phyloP scores from a whole-genome alignment of 768 basidiomycete species.

The Aureoboletus auriporus region DNA sequence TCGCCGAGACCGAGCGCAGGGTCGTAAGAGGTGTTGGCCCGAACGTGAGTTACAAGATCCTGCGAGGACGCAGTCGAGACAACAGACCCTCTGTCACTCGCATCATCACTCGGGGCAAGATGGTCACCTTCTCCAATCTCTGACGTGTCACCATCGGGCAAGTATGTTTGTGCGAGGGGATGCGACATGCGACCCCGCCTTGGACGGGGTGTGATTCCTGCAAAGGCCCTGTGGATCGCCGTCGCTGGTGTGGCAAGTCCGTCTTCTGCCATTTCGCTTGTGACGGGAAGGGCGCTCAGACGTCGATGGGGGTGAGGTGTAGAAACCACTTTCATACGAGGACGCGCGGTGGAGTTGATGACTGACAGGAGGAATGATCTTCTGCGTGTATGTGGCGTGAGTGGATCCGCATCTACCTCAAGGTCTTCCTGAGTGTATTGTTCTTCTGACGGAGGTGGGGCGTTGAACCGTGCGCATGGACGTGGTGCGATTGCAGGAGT shows the following conservation, averaged over 20 bases:
- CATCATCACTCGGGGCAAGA: conserved; percentile 36
- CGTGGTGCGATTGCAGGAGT: conserved; percentile 65
- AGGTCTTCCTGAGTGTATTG: conserved; percentile 32
- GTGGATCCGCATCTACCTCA: conserved; percentile 38
- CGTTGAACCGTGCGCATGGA: conserved; percentile 57
- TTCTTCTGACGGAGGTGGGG: conserved; percentile 43
- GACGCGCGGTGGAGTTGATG: conserved; percentile 78
- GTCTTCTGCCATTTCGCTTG: conserved; percentile 32
- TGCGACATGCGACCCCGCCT: conserved; percentile 53
- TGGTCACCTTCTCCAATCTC: conserved; percentile 23
- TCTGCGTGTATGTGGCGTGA: conserved; percentile 70
- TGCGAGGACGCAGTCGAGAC: conserved; percentile 85
- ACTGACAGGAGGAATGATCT: conserved; percentile 81
- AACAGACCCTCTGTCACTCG: conserved; percentile 59
- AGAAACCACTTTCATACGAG: conserved; percentile 43
- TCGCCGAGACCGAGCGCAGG: conserved; percentile 73
- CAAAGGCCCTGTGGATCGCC: conserved; percentile 51
- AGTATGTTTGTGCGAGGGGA: conserved; percentile 56
- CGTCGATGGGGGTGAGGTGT: conserved; percentile 47
- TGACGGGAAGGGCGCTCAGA: conserved; percentile 60
- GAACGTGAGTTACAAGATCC: conserved; percentile 73
- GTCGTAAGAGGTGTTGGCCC: conserved; percentile 87
- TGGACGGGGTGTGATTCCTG: conserved; percentile 61
- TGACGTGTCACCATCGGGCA: conserved; percentile 34
- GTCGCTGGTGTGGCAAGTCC: conserved; percentile 30